A percentile compares a stretch with the other conserved stretches of the same genome.
Conservation (phyloP, 2,329 filamentous ascomycete species). For the Diaporthe citriasiana region DNA sequence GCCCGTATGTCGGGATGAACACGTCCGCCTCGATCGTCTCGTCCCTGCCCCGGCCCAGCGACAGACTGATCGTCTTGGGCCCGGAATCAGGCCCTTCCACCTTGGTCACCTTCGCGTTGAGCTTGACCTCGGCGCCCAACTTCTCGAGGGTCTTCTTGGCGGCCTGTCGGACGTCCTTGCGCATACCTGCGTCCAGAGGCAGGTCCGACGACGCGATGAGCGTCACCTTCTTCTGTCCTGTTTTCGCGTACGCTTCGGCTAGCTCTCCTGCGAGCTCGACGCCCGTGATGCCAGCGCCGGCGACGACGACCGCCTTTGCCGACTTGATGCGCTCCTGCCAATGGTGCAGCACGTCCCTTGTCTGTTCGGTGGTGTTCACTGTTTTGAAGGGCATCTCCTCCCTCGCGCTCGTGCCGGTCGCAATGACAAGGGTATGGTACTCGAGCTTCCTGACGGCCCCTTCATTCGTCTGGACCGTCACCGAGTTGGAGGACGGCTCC, state of each 20-base stretch:
- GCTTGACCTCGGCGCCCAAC: conserved; percentile 46
- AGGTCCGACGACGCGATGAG: conserved; percentile 57
- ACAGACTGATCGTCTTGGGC: conserved; percentile 42
- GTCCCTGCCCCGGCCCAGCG: conserved; percentile 3
- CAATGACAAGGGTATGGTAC: conserved; percentile 69
- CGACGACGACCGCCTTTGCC: conserved; percentile 65
- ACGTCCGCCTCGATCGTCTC: conserved; percentile 58
- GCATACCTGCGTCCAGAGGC: conserved; percentile 54
- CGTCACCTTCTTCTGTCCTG: conserved; percentile 61
- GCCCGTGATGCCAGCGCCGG: conserved; percentile 65
- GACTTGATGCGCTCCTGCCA: conserved; percentile 55
- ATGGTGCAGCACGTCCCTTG: conserved; percentile 55
- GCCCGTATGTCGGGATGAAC: conserved; percentile 63
- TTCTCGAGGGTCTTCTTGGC: conserved; percentile 57
- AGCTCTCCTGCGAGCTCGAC: conserved; percentile 67
- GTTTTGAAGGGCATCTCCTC: conserved; percentile 66
- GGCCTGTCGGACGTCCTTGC: conserved; percentile 56
- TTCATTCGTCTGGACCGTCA: conserved; percentile 56
- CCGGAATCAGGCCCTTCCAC: conserved; percentile 53
- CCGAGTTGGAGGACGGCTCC: conserved; percentile 57
- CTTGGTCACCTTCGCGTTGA: conserved; percentile 43
- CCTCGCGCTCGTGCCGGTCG: conserved; percentile 64
- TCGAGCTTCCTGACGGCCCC: conserved; percentile 53
- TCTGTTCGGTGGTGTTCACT: conserved; percentile 58
- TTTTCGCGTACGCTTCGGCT: conserved; percentile 60